These are phyloP conservation scores for Raffaelea deltoideospora DNA, from an alignment of 2,329 filamentous ascomycete genomes.

Conservation along the genomic window DNA sequence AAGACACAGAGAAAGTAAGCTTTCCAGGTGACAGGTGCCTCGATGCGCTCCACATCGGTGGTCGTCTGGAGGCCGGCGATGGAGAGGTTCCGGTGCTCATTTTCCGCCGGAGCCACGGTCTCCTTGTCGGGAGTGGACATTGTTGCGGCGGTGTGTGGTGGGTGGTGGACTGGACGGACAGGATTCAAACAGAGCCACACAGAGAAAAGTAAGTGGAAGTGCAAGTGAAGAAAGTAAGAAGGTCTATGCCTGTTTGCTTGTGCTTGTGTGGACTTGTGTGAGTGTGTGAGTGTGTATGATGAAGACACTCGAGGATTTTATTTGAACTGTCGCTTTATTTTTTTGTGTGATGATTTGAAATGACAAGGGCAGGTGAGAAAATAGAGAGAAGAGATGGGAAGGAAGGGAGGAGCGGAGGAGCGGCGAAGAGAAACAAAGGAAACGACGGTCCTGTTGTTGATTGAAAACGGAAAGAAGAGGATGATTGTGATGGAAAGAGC, in stretches of 20 bases:
- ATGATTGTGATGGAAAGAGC: too few species aligned
- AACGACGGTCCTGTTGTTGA: too few species aligned
- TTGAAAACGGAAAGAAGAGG: too few species aligned
- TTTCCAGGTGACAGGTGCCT: conserved; percentile 54
- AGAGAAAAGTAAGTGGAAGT: not conserved
- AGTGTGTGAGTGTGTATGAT: too few species aligned
- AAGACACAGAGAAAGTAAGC: conserved; percentile 57
- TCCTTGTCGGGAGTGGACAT: conserved; percentile 9
- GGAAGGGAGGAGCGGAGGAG: too few species aligned
- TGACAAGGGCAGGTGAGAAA: not conserved
- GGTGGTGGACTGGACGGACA: not conserved
- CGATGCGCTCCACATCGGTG: conserved; percentile 41
- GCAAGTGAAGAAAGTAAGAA: not conserved
- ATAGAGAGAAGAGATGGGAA: conserved; percentile 1
- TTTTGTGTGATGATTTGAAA: too few species aligned
- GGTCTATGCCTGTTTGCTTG: too few species aligned
- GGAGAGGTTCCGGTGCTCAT: conserved; percentile 4
- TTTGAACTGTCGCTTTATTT: too few species aligned
- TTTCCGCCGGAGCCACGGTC: not conserved
- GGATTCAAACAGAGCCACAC: not conserved
- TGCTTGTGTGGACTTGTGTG: too few species aligned
- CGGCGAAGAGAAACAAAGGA: too few species aligned
- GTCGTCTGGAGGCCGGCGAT: conserved; percentile 14
- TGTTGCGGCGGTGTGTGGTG: too few species aligned
- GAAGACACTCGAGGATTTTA: too few species aligned